Evolutionary conservation across 441 rosid species (phyloP).

Genomic region (Adansonia grandidieri): DNA sequence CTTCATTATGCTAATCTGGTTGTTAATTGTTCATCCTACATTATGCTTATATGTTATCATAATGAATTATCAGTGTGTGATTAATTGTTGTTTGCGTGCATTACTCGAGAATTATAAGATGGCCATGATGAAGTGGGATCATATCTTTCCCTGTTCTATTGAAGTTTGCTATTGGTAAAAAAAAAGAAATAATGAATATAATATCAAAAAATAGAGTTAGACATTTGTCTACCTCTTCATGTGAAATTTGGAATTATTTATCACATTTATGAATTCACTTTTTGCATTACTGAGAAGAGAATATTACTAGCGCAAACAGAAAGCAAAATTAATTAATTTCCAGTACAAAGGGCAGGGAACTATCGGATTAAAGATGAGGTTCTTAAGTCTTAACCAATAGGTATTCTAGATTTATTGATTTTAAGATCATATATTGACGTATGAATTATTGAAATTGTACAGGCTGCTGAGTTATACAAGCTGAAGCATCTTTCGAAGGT

Average conservation of each 20-base stretch:
- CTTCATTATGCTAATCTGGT: slow-evolving; percentile 8
- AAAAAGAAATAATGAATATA: not conserved
- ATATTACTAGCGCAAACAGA: not conserved
- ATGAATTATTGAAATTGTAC: slow-evolving; percentile 36
- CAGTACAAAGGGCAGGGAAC: not conserved
- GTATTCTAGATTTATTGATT: slow-evolving; percentile 18
- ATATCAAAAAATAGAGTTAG: not conserved
- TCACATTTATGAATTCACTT: slow-evolving; percentile 1
- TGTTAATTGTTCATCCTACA: not conserved
- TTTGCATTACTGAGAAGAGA: not conserved
- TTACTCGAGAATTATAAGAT: not conserved
- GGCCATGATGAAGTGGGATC: not conserved
- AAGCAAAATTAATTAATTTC: not conserved
- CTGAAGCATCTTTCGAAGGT: slow-evolving; percentile 93
- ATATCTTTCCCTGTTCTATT: slow-evolving; percentile 2
- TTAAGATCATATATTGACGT: slow-evolving; percentile 28
- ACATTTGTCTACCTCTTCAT: not conserved
- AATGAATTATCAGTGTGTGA: not conserved
- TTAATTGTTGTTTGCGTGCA: not conserved
- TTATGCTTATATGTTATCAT: not conserved
- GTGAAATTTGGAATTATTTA: not conserved
- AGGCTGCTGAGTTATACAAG: slow-evolving; percentile 96
- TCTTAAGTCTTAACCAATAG: not conserved
- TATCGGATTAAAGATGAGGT: not conserved
- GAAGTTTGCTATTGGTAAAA: not conserved